These are phyloP conservation scores for Candida sanyiensis DNA, from an alignment of 805 yeast species.

Conservation along the genomic window DNA sequence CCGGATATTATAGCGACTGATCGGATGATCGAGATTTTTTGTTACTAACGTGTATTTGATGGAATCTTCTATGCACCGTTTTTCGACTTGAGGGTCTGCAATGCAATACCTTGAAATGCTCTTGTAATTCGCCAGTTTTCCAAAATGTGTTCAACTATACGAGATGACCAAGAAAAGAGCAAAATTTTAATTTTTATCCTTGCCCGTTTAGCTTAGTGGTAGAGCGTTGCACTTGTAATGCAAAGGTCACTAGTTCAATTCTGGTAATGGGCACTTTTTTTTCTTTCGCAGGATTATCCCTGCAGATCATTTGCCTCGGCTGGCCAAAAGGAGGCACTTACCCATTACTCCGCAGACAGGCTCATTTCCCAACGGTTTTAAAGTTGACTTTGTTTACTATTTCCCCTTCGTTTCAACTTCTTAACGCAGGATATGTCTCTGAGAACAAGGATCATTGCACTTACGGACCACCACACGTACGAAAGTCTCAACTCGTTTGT, in stretches of 20 bases:
- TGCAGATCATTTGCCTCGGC: not conserved
- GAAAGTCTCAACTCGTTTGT: slow-evolving; percentile 9
- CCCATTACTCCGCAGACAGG: too few species aligned
- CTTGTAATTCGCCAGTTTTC: too few species aligned
- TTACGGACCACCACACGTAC: slow-evolving; percentile 8
- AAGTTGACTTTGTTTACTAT: not conserved
- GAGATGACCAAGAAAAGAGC: too few species aligned
- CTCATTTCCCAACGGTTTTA: slow-evolving; percentile 1
- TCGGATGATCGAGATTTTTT: too few species aligned
- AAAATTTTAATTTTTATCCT: too few species aligned
- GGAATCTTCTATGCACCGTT: too few species aligned
- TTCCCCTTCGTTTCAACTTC: not conserved
- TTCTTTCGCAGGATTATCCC: not conserved
- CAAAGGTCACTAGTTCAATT: slow-evolving; percentile 95
- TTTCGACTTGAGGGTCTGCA: too few species aligned
- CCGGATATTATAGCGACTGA: too few species aligned
- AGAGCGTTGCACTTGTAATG: slow-evolving; percentile 99
- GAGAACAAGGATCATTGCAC: not conserved
- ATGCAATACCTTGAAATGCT: too few species aligned
- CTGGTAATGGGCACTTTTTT: slow-evolving; percentile 66
- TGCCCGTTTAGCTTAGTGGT: slow-evolving; percentile 98
- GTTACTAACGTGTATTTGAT: too few species aligned
- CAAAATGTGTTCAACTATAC: too few species aligned
- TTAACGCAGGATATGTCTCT: not conserved
- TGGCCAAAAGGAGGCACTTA: too few species aligned